phyloP scores from a whole-genome alignment of 73 alveolate species.

The Paramecium tetraurelia region DNA sequence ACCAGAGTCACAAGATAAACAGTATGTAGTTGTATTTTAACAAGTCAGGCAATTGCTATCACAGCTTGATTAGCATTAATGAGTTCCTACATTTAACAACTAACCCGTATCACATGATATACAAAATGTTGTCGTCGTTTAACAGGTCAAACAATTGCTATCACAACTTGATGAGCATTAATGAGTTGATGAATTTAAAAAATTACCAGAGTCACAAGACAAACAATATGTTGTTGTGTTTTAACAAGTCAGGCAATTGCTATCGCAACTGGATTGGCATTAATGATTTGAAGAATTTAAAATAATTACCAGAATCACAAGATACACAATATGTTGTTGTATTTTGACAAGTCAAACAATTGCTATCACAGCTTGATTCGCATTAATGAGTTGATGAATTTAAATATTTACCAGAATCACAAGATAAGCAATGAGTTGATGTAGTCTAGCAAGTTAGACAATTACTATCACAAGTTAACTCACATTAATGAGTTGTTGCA shows the following conservation, averaged over 20 bases:
- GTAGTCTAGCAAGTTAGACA: neutral
- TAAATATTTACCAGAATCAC: neutral
- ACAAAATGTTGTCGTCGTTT: neutral
- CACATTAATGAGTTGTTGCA: neutral
- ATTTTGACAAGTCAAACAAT: too few species aligned
- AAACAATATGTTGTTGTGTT: too few species aligned
- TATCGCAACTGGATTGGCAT: too few species aligned
- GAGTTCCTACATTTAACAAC: neutral
- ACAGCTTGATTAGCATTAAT: neutral
- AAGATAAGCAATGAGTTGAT: neutral
- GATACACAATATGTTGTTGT: too few species aligned
- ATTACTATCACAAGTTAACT: neutral
- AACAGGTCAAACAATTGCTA: neutral
- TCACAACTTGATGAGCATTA: too few species aligned
- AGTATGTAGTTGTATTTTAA: neutral
- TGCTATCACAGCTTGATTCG: too few species aligned
- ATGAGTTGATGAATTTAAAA: too few species aligned
- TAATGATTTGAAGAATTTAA: too few species aligned
- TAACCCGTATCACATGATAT: neutral
- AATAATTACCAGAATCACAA: too few species aligned
- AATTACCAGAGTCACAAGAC: too few species aligned
- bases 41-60: neutral
- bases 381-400: too few species aligned
- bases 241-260: too few species aligned
- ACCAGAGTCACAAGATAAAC: neutral